A percentile compares a stretch with the other conserved stretches of the same genome.
Evolutionary conservation across 169 alveolate genomes (phyloP).

Genomic region (Plasmodium knowlesi): DNA sequence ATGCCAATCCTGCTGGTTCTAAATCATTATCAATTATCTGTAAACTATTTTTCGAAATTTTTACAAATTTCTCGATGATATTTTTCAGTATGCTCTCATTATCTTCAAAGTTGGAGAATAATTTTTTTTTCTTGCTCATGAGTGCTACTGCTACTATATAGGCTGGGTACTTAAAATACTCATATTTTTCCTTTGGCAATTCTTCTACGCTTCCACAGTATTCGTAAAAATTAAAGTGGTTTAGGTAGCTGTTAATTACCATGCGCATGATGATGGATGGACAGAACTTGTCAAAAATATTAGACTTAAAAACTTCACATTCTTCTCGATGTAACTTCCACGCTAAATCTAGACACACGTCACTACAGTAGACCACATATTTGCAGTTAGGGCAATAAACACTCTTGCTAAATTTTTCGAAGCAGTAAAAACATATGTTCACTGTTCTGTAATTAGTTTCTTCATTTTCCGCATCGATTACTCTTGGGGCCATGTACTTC

Average conservation of each 20-base stretch:
- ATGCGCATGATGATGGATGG: constrained; percentile 63
- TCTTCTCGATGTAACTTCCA: constrained; percentile 73
- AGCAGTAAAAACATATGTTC: constrained; percentile 57
- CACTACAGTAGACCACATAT: constrained; percentile 69
- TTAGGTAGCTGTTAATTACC: constrained; percentile 54
- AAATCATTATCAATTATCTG: constrained; percentile 64
- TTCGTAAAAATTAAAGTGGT: constrained; percentile 61
- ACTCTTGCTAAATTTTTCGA: constrained; percentile 54
- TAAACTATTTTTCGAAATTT: constrained; percentile 50
- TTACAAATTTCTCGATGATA: constrained; percentile 53
- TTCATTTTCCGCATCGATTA: constrained; percentile 28
- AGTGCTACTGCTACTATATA: constrained; percentile 67
- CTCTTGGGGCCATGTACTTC: constrained; percentile 57
- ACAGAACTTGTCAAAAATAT: constrained; percentile 57
- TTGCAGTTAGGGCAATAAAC: constrained; percentile 61
- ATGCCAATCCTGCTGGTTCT: constrained; percentile 62
- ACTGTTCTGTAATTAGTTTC: constrained; percentile 31
- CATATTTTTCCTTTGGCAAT: constrained; percentile 63
- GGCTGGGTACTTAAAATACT: constrained; percentile 60
- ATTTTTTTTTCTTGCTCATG: constrained; percentile 54
- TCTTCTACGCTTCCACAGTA: constrained; percentile 50
- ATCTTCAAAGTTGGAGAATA: constrained; percentile 41
- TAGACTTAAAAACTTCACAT: constrained; percentile 55
- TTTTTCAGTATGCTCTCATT: constrained; percentile 59
- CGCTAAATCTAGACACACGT: constrained; percentile 33